Percentiles rank a stretch among this genome's conserved stretches.
phyloP scores from a whole-genome alignment of 805 yeast species.

The Trichomonascus vanleenenianus region DNA sequence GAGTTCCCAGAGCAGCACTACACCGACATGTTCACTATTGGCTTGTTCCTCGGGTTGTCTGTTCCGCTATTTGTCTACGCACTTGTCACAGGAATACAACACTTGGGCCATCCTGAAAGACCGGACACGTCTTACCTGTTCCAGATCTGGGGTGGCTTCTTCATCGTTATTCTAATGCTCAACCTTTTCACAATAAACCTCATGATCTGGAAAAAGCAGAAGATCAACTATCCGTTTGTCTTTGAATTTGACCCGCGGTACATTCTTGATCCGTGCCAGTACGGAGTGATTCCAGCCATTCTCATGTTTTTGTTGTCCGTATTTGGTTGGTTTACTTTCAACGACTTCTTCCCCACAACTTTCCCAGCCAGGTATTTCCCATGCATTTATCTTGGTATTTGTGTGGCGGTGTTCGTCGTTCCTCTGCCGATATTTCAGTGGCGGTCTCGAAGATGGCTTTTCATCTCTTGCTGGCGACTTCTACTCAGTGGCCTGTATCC shows the following conservation, averaged over 20 bases:
- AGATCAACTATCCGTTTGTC: constrained; percentile 84
- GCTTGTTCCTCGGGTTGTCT: constrained; percentile 61
- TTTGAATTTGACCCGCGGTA: constrained; percentile 76
- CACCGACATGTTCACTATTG: constrained; percentile 46
- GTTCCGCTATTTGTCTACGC: constrained; percentile 61
- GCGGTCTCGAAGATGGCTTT: constrained; percentile 71
- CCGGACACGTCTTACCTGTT: constrained; percentile 55
- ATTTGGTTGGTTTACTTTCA: constrained; percentile 69
- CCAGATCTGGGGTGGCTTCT: constrained; percentile 92
- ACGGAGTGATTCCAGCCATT: constrained; percentile 53
- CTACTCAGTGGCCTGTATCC: constrained; percentile 81
- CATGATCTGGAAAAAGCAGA: constrained; percentile 60
- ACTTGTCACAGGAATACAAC: constrained; percentile 42
- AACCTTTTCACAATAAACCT: constrained; percentile 63
- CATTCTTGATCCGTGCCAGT: constrained; percentile 59
- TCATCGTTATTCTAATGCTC: constrained; percentile 52
- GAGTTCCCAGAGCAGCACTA: constrained; percentile 33
- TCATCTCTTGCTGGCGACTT: constrained; percentile 63
- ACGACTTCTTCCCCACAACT: constrained; percentile 51
- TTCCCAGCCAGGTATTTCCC: constrained; percentile 74
- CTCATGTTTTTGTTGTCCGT: constrained; percentile 50
- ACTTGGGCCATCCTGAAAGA: constrained; percentile 32
- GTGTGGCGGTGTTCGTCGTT: constrained; percentile 41
- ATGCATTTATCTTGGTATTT: constrained; percentile 58
- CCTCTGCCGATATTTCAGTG: constrained; percentile 54